These are phyloP conservation scores for Rubus idaeus DNA, from an alignment of 306 rosid genomes.

Conservation along the genomic window DNA sequence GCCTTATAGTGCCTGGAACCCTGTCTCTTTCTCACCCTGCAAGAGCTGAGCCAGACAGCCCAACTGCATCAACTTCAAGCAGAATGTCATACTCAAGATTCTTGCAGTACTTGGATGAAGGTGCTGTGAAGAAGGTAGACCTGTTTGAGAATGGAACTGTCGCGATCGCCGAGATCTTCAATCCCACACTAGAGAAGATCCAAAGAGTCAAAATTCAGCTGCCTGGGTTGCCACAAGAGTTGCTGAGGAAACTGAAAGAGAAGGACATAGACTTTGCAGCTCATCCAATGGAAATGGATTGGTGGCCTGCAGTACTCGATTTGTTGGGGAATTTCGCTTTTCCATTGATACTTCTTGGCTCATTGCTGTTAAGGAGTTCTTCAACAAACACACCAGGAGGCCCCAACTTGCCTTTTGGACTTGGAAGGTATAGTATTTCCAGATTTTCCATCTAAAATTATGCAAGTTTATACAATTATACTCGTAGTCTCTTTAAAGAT, in stretches of 20 bases:
- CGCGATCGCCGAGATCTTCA: conserved; percentile 68
- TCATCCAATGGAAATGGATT: conserved; percentile 47
- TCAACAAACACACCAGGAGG: conserved; percentile 56
- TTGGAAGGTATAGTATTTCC: conserved; percentile 53
- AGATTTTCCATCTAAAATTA: not conserved
- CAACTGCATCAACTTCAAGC: conserved; percentile 49
- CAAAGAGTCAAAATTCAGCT: conserved; percentile 71
- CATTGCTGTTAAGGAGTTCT: conserved; percentile 43
- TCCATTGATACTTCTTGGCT: conserved; percentile 60
- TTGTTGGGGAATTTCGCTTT: conserved; percentile 63
- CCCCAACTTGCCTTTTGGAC: conserved; percentile 75
- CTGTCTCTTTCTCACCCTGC: conserved; percentile 41
- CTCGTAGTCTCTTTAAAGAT: no score
- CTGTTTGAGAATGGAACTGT: conserved; percentile 67
- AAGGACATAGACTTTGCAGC: conserved; percentile 67
- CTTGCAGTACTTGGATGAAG: conserved; percentile 64
- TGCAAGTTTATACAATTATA: not conserved
- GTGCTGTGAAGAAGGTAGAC: conserved; percentile 65
- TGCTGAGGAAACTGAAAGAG: conserved; percentile 59
- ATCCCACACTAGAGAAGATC: conserved; percentile 52
- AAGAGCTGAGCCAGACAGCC: conserved; percentile 63
- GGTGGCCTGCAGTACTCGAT: conserved; percentile 47
- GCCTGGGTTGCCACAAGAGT: conserved; percentile 60
- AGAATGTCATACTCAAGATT: conserved; percentile 70
- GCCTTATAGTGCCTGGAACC: conserved; percentile 29